A percentile compares a stretch with the other conserved stretches of the same genome.
Evolutionary conservation across 306 rosid genomes (phyloP).

Genomic region (Cucumis cinereus): DNA sequence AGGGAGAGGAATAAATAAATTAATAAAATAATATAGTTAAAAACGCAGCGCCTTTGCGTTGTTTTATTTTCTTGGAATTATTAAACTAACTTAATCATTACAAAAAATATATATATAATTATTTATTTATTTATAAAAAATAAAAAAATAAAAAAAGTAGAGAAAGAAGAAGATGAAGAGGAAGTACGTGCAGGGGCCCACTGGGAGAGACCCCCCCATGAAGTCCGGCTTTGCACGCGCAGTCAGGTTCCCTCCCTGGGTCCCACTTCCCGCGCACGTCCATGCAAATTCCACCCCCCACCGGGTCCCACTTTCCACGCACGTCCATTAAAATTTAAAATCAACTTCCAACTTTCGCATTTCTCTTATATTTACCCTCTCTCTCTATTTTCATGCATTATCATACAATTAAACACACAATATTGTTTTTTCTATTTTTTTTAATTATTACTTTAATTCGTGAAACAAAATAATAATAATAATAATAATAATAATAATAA

Average conservation of each 20-base stretch:
- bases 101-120: neutral
- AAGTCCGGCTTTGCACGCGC: conserved; percentile 66
- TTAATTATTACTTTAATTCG: too few relatives aligned
- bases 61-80: neutral
- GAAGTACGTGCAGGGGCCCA: conserved; percentile 6
- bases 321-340: too few relatives aligned
- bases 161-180: neutral
- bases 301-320: too few relatives aligned
- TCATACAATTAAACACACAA: too few relatives aligned
- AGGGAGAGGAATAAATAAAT: too few relatives aligned
- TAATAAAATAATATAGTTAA: conserved; percentile 3
- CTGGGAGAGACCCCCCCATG: conserved; percentile 28
- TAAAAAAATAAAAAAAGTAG: neutral
- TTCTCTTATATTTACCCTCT: too few relatives aligned
- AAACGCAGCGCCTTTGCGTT: conserved; percentile 7
- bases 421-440: too few relatives aligned
- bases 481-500: too few relatives aligned
- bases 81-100: neutral
- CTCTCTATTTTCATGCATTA: too few relatives aligned
- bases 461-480: too few relatives aligned
- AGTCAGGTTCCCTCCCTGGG: conserved; percentile 23
- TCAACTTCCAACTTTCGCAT: too few relatives aligned
- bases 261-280: conserved; percentile 1
- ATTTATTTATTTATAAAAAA: neutral
- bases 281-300: neutral